Conservation (phyloP, 495 filamentous ascomycete genomes). For the Podospora appendiculata region DNA sequence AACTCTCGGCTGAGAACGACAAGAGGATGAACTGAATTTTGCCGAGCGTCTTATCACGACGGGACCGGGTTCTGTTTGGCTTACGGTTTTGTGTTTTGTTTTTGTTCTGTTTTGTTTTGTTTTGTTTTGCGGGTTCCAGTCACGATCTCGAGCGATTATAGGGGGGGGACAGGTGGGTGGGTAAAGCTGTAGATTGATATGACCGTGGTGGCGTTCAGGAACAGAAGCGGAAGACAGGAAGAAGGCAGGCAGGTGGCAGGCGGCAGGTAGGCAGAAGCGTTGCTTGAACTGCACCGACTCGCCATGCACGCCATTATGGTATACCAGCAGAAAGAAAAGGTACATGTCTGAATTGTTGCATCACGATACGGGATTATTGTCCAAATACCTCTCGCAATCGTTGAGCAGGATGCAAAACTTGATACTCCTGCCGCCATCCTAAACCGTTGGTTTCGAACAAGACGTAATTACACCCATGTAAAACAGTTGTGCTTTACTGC, state of each 20-base stretch:
- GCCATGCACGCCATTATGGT: no score
- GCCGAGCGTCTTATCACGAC: background rate
- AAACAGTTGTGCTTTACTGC: no score
- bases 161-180: background rate
- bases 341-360: no score
- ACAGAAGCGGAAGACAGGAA: background rate
- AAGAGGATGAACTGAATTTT: conserved; percentile 23
- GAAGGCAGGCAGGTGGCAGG: background rate
- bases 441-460: no score
- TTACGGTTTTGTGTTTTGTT: background rate
- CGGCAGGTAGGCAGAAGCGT: background rate
- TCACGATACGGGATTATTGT: no score
- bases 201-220: background rate
- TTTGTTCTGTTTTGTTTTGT: background rate
- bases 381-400: no score
- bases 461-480: no score
- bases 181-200: background rate
- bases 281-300: no score
- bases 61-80: background rate
- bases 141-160: no score
- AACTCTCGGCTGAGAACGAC: conserved; percentile 37
- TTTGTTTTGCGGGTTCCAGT: background rate
- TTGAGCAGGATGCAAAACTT: no score
- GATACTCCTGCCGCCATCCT: no score
- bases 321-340: no score